Conservation (phyloP, 176 grass and related monocot species). For the Hordeum marinum region DNA sequence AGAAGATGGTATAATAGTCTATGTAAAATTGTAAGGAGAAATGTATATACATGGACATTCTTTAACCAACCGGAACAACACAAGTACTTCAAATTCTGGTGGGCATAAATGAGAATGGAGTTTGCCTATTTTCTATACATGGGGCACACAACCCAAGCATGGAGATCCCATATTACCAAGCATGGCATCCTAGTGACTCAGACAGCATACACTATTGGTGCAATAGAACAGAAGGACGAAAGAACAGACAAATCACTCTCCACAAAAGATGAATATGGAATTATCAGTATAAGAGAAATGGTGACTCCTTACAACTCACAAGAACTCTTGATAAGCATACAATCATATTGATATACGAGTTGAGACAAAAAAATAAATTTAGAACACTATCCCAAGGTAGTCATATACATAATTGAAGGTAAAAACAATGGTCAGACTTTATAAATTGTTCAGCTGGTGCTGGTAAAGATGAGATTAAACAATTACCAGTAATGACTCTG, state of each 20-base stretch:
- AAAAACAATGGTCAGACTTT: neutral
- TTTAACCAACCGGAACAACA: neutral
- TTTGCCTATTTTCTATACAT: neutral
- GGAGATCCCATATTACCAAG: neutral
- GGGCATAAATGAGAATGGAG: neutral
- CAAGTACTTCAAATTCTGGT: neutral
- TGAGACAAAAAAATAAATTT: neutral
- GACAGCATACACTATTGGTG: neutral
- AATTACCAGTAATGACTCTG: conserved; percentile 93
- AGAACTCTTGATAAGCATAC: neutral
- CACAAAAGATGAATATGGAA: conserved; percentile 9
- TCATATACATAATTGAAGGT: neutral
- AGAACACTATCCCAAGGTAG: neutral
- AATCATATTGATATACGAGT: neutral
- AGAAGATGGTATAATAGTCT: neutral
- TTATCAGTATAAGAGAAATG: neutral
- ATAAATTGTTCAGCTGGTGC: conserved; percentile 1
- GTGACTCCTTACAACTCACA: neutral
- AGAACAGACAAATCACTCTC: neutral
- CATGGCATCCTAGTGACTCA: neutral
- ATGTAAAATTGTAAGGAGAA: neutral
- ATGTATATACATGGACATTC: neutral
- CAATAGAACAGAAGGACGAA: conserved; percentile 10
- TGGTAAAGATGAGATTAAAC: conserved; percentile 9
- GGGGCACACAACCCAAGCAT: neutral